Base-by-base conservation (phyloP, 2,329 filamentous ascomycete species). In the Penicillium sclerotiorum region DNA sequence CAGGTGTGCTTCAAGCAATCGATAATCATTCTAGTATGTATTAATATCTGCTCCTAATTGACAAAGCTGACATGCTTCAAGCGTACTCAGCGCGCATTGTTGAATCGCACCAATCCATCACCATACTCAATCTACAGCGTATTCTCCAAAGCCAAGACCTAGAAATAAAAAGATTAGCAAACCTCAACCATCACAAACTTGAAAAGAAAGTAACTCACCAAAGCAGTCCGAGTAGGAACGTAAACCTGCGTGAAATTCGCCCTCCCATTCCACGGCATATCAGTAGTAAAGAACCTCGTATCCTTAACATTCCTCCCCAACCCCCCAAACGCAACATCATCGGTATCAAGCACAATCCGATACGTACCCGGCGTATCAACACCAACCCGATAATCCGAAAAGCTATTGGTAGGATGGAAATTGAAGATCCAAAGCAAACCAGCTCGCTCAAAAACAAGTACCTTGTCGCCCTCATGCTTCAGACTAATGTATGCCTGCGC, bases 381-480 rank as follows among this genome's bases (percentile, higher is more conserved):
- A 15, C 94, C 94, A 39, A 99, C 87, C 30, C 93, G 85, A 70
- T 96, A 99, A 73, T 97, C 94, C 9, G 87, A 86, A 73, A 88
- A 99, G 71, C 90, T 96, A 59, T 87, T 76, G 22, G 82, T 83
- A 0, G 89, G 85, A 68, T 97, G 86, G 80, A 97, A 96, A 75
- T 99, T 99, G 81, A 99, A 97, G 62, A 96, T 81, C 79, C 92
- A 99, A 9, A 99, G 78, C 50, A 96, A 76, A 0, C 92, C 92
- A 1, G 85, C 94, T 25, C 94, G 84, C 77, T 99, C 94, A 69
- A 96, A 99, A 3, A 96, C 92, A 57, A 99, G 84, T 36, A 97
- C 86, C 76, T 97, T 99, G 75, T 99, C 94, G 17, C 73, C 78
- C 67, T 97, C 91, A 68, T 99, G 86, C 81, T 97, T 99, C 60